Conservation (phyloP, 2,329 filamentous ascomycete species). For the Diaporthe sp. region DNA sequence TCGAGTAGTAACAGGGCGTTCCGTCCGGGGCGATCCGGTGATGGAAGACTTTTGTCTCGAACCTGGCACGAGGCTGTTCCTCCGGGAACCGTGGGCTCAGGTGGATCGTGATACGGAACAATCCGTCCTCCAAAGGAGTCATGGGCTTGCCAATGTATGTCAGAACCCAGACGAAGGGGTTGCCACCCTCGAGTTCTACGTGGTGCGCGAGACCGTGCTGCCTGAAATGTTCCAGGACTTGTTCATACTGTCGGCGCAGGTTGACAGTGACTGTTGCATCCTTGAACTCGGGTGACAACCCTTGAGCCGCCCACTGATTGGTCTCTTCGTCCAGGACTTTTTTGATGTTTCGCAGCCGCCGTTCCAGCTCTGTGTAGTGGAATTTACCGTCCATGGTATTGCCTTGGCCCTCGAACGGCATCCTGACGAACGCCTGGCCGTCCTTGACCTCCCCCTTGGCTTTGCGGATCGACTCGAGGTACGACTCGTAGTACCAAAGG, state of each 20-base stretch:
- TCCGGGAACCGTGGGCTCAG: conserved; percentile 89
- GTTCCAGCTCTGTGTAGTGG: conserved; percentile 79
- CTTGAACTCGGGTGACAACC: conserved; percentile 68
- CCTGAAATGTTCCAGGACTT: conserved; percentile 81
- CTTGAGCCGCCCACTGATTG: conserved; percentile 76
- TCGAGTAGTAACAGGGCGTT: conserved; percentile 83
- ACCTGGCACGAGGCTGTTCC: conserved; percentile 85
- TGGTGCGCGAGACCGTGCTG: conserved; percentile 77
- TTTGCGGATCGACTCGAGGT: conserved; percentile 76
- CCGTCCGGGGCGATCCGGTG: conserved; percentile 85
- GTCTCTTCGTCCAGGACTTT: conserved; percentile 78
- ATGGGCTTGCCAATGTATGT: conserved; percentile 93
- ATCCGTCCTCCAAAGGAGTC: conserved; percentile 91
- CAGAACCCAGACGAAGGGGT: conserved; percentile 89
- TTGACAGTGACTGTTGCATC: conserved; percentile 84
- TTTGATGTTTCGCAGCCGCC: conserved; percentile 76
- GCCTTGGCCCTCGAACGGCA: conserved; percentile 84
- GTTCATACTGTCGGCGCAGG: conserved; percentile 85
- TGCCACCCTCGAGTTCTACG: conserved; percentile 79
- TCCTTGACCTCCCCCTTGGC: conserved; percentile 73
- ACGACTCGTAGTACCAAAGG: conserved; percentile 95
- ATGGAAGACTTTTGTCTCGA: conserved; percentile 87
- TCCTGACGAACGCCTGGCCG: conserved; percentile 74
- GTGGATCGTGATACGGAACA: conserved; percentile 83
- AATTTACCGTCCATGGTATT: conserved; percentile 92